Conservation (phyloP, 768 basidiomycete species). For the Sporobolomyces phaffii region DNA sequence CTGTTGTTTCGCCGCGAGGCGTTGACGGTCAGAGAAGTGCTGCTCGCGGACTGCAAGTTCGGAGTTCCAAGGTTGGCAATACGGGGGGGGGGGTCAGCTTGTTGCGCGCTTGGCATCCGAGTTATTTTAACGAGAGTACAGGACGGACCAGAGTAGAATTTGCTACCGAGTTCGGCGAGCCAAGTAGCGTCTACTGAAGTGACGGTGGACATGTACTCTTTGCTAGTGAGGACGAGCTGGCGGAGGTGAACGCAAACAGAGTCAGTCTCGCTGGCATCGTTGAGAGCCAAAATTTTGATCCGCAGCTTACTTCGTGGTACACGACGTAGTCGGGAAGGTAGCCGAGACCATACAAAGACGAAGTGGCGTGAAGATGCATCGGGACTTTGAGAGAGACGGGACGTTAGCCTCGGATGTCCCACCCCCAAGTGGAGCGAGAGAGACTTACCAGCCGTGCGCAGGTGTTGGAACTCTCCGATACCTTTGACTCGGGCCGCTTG, state of each 20-base stretch:
- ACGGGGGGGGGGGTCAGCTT: not conserved
- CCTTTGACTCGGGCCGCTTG: slow-evolving; percentile 97
- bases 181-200: slow-evolving; percentile 95
- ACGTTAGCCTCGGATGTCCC: not conserved
- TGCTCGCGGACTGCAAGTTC: slow-evolving; percentile 79
- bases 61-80: not conserved
- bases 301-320: slow-evolving; percentile 68
- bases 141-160: slow-evolving; percentile 31
- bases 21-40: slow-evolving; percentile 76
- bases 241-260: slow-evolving; percentile 41
- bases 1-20: slow-evolving; percentile 48
- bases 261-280: not conserved
- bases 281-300: no score
- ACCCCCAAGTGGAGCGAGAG: not conserved
- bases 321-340: slow-evolving; percentile 82
- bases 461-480: slow-evolving; percentile 97
- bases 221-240: slow-evolving; percentile 42
- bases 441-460: slow-evolving; percentile 62
- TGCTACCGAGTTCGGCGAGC: slow-evolving; percentile 61
- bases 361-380: slow-evolving; percentile 92
- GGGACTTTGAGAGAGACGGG: slow-evolving; percentile 53
- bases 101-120: no score
- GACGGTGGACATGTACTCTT: slow-evolving; percentile 94
- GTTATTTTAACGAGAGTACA: not conserved
- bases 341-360: slow-evolving; percentile 90